These are phyloP conservation scores for Cinnamomum chago DNA, from an alignment of 164 flowering plant species.

Conservation along the genomic window DNA sequence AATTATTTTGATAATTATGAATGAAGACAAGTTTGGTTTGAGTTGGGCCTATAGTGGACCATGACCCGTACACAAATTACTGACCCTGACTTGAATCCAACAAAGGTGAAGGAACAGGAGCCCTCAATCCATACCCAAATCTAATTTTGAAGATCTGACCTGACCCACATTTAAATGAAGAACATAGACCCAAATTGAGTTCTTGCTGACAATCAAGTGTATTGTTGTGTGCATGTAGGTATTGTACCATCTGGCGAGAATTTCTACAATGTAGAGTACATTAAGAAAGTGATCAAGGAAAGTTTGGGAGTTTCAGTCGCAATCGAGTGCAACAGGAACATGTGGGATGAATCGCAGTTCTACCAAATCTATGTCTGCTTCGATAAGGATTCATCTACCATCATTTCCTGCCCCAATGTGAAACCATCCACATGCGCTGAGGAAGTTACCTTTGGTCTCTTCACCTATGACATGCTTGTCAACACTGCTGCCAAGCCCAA, in stretches of 20 bases:
- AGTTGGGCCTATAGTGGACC: too few relatives aligned
- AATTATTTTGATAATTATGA: too few relatives aligned
- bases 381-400: background rate
- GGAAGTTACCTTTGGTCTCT: constrained; percentile 9
- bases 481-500: constrained; percentile 7
- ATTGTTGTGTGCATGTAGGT: constrained; percentile 4
- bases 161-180: too few relatives aligned
- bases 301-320: constrained; percentile 12
- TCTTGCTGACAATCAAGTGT: too few relatives aligned
- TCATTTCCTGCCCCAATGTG: constrained; percentile 13
- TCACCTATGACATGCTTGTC: constrained; percentile 11
- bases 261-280: constrained; percentile 6
- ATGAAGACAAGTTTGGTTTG: too few relatives aligned
- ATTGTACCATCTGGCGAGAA: constrained; percentile 10
- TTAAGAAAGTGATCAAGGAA: background rate
- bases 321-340: constrained; percentile 7
- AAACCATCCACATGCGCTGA: constrained; percentile 6
- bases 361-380: constrained; percentile 12
- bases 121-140: too few relatives aligned
- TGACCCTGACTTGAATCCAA: too few relatives aligned
- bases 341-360: constrained; percentile 10
- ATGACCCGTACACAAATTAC: too few relatives aligned
- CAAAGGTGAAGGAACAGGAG: too few relatives aligned
- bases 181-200: too few relatives aligned
- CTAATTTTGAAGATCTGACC: too few relatives aligned